Evolutionary conservation across 2,329 filamentous ascomycete species (phyloP), one percentile per base, ranked within the genome.

Genomic region (Hypoxylon sp.): DNA sequence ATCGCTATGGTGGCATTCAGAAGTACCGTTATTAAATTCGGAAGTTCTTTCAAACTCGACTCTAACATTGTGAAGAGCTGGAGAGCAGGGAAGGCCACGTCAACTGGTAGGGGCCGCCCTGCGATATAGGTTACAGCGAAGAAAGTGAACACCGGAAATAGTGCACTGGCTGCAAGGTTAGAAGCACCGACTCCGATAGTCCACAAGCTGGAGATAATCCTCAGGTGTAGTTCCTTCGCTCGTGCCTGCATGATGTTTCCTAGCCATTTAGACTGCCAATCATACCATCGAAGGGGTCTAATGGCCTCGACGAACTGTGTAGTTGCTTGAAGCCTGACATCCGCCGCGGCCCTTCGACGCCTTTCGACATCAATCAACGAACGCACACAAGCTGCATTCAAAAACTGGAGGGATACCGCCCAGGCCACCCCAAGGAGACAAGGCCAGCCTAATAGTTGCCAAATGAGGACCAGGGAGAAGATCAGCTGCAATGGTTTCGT

Each of bases 251-350:
- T 87, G 63, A 94, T 92, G 37, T 87, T 86, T 1, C 83, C 83
- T 9, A 94, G 84, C 92, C 92, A 95, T 58, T 89, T 86, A 59
- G 88, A 86, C 78, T 95, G 92, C 92, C 92, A 96, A 46, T 91
- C 91, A 75, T 94, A 94, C 91, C 91, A 94, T 37, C 92, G 87
- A 22, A 94, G 81, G 75, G 95, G 92, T 3, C 94, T 88, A 61
- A 96, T 93, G 0, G 92, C 90, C 78, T 97, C 94, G 57, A 97
- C 92, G 66, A 97, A 96, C 75, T 97, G 93, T 1, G 91, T 91
- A 0, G 93, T 93, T 4, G 92, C 88, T 75, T 97, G 92, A 0
- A 97, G 85, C 72, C 94, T 92, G 24, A 85, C 82, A 76, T 97
- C 94, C 0, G 93, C 94, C 1, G 92, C 90, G 0, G 84, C 82